Base-by-base conservation (phyloP, 768 basidiomycete genomes). In the Naematelia aurantialba region DNA sequence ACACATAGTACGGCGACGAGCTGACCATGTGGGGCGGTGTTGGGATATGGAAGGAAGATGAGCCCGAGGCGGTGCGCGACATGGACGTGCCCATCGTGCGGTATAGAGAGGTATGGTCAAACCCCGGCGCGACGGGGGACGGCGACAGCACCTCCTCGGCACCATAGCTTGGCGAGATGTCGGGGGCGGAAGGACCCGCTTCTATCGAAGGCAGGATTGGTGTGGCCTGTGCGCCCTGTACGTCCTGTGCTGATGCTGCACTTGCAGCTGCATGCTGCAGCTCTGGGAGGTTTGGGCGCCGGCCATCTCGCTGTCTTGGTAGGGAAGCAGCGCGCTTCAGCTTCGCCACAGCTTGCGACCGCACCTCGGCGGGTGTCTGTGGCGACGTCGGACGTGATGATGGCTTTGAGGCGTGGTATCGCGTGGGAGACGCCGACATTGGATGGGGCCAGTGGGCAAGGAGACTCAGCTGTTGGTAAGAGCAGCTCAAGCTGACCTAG, bases 311-410 rank as follows among this genome's bases (percentile, higher is more conserved):
- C 86, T 89, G 89, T 61, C 91, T 83, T 34, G 91, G 92, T 26
- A 94, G 78, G 14, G 91, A 93, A 55, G 91, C 89, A 45, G 92
- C 91, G 67, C 92, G 85, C 79, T 88, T 91, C 64, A 96, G 84
- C 79, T 87, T 91, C 46, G 89, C 89, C 48, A 94, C 87, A 11
- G 91, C 89, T 55, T 85, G 83, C 72, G 89, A 89, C 60, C 92
- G 86, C 77, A 91, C 87, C 75, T 92, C 88, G 25, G 84, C 83
- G 78, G 82, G 80, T 17, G 55, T 64, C 86, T 3, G 88, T 91
- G 11, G 89, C 91, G 65, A 87, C 85, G 80, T 83, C 78, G 67
- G 69, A 88, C 26, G 86, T 88, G 67, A 81, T 78, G 45, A 89
- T 88, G 10, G 77, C 79, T 19, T 91, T 89, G 74, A 78, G 82